A percentile compares a stretch with the other conserved stretches of the same genome.
These are phyloP conservation scores for Bondarzewia mesenterica DNA, from an alignment of 1,284 basidiomycete species.

Conservation along the genomic window DNA sequence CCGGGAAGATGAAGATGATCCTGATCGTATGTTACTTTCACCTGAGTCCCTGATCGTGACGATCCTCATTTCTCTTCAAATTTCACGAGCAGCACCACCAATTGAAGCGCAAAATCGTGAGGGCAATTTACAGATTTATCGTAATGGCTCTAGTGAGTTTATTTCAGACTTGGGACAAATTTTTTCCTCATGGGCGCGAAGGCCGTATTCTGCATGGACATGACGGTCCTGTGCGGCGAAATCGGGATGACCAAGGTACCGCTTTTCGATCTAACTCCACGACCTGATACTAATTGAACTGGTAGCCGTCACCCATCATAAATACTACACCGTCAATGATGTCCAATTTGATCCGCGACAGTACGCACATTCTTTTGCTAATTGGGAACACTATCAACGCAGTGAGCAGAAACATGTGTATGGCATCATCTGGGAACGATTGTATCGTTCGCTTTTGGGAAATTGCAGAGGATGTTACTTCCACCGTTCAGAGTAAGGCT, in stretches of 20 bases:
- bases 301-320: background rate
- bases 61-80: background rate
- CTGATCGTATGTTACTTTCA: background rate
- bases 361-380: background rate
- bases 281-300: no score
- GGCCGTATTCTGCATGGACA: background rate
- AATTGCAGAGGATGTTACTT: background rate
- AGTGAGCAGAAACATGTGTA: background rate
- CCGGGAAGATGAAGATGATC: background rate
- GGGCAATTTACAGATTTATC: slow-evolving; percentile 3
- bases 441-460: background rate
- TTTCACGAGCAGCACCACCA: background rate
- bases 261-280: background rate
- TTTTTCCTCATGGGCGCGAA: background rate
- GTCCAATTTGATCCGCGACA: slow-evolving; percentile 3
- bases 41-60: background rate
- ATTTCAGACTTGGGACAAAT: background rate
- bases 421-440: slow-evolving; percentile 1
- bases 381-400: background rate
- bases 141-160: slow-evolving; percentile 2
- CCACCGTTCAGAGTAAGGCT: background rate
- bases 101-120: slow-evolving; percentile 3
- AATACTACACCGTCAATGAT: slow-evolving; percentile 6
- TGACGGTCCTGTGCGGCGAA: background rate
- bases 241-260: background rate